These are phyloP conservation scores for Areca catechu DNA, from an alignment of 176 grass and related monocot species.

Conservation along the genomic window DNA sequence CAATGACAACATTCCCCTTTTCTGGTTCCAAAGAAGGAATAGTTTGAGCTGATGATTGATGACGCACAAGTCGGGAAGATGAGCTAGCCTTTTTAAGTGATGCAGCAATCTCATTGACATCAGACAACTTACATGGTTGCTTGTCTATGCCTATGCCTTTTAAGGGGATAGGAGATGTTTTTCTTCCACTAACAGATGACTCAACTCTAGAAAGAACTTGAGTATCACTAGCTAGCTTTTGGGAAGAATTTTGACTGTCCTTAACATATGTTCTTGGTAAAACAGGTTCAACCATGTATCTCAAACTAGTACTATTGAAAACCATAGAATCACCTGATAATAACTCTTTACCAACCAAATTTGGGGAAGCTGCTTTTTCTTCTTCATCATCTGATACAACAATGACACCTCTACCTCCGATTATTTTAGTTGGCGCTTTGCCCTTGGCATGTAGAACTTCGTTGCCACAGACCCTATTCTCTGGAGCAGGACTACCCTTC, in stretches of 20 bases:
- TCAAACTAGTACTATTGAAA: constrained; percentile 12
- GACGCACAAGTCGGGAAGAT: constrained; percentile 14
- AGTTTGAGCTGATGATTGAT: constrained; percentile 25
- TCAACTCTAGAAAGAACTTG: constrained; percentile 27
- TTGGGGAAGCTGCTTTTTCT: constrained; percentile 20
- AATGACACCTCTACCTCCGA: constrained; percentile 37
- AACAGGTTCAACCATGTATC: constrained; percentile 12
- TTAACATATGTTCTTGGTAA: constrained; percentile 15
- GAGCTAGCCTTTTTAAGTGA: constrained; percentile 28
- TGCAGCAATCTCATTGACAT: constrained; percentile 21
- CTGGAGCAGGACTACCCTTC: constrained; percentile 10
- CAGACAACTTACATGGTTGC: constrained; percentile 23
- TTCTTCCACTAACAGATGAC: constrained; percentile 26
- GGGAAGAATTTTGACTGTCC: constrained; percentile 12
- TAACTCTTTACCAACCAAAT: constrained; percentile 25
- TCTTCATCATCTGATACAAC: constrained; percentile 73
- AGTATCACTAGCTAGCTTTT: constrained; percentile 10
- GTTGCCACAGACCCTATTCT: constrained; percentile 11
- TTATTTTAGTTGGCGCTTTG: constrained; percentile 12
- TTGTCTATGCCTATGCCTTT: constrained; percentile 33
- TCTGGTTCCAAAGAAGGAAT: constrained; percentile 5
- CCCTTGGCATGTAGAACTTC: constrained; percentile 22
- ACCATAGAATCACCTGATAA: constrained; percentile 22
- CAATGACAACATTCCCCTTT: constrained; percentile 53
- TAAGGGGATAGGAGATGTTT: constrained; percentile 10